These are phyloP conservation scores for Candolleomyces efflorescens DNA, from an alignment of 768 basidiomycete genomes.

Conservation along the genomic window DNA sequence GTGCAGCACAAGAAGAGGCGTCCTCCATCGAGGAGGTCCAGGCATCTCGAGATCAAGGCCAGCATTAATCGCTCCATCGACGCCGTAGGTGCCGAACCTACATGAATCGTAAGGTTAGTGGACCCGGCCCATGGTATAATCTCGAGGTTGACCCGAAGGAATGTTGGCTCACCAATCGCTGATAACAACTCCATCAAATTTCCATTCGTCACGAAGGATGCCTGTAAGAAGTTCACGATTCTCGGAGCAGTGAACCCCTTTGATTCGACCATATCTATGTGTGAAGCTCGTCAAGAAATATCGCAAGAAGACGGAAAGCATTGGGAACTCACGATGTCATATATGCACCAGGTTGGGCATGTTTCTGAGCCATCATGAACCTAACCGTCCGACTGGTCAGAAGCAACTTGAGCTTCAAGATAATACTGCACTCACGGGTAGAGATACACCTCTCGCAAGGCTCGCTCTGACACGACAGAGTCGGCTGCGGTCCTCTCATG, in stretches of 20 bases:
- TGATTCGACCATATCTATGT: conserved; percentile 65
- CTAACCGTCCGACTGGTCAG: conserved; percentile 19
- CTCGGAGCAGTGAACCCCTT: conserved; percentile 69
- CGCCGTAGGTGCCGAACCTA: conserved; percentile 71
- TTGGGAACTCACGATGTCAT: conserved; percentile 55
- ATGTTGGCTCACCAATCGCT: conserved; percentile 72
- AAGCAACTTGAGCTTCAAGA: not conserved
- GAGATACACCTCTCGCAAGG: conserved; percentile 68
- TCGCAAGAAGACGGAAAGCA: not conserved
- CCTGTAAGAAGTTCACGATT: conserved; percentile 54
- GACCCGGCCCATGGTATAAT: not conserved
- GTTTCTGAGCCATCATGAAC: conserved; percentile 65
- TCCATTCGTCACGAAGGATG: conserved; percentile 74
- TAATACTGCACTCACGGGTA: conserved; percentile 45
- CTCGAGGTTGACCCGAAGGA: not conserved
- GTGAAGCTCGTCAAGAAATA: not conserved
- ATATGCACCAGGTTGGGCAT: conserved; percentile 57
- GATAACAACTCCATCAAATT: conserved; percentile 64
- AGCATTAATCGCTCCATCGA: conserved; percentile 65
- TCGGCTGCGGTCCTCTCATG: conserved; percentile 63
- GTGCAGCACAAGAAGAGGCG: conserved; percentile 32
- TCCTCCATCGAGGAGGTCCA: conserved; percentile 68
- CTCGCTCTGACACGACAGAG: conserved; percentile 59
- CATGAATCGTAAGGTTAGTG: not conserved
- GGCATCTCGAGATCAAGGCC: conserved; percentile 81